Evolutionary conservation across 768 basidiomycete species (phyloP).

Genomic region (Coprinopsis strossmayeri): DNA sequence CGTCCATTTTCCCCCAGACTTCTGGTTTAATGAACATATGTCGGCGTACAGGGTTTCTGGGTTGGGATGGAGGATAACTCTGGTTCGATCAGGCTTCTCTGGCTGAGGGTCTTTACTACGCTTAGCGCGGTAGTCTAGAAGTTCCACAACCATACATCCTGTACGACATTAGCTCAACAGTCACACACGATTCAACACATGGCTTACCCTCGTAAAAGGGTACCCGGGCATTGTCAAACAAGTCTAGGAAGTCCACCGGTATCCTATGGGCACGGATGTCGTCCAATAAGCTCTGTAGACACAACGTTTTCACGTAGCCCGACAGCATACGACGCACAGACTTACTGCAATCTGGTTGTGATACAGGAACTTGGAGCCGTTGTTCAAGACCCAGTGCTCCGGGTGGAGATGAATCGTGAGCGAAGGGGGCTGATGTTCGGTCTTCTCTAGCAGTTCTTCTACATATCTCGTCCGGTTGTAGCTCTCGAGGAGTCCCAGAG

Average conservation of each 20-base stretch:
- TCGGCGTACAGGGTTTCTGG: constrained; percentile 76
- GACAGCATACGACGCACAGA: not conserved
- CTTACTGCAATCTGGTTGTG: constrained; percentile 67
- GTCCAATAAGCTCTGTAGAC: constrained; percentile 68
- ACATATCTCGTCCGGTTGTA: constrained; percentile 70
- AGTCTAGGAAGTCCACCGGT: constrained; percentile 78
- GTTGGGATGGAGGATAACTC: constrained; percentile 73
- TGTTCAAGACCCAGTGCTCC: constrained; percentile 80
- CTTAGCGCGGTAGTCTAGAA: constrained; percentile 68
- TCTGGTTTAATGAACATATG: constrained; percentile 62
- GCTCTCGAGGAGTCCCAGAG: constrained; percentile 30
- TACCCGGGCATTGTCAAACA: constrained; percentile 66
- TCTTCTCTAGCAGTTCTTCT: constrained; percentile 53
- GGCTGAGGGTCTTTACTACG: constrained; percentile 49
- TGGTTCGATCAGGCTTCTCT: constrained; percentile 55
- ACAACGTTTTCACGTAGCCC: not conserved
- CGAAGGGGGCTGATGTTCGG: constrained; percentile 55
- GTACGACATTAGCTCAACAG: constrained; percentile 6
- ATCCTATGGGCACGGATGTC: constrained; percentile 80
- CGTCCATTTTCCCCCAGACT: constrained; percentile 51
- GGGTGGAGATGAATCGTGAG: constrained; percentile 73
- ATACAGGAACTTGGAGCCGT: constrained; percentile 75
- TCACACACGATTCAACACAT: not conserved
- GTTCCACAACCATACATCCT: constrained; percentile 81
- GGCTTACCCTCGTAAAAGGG: constrained; percentile 79